phyloP scores from a whole-genome alignment of 805 yeast genomes.

The Wickerhamomyces pijperi region DNA sequence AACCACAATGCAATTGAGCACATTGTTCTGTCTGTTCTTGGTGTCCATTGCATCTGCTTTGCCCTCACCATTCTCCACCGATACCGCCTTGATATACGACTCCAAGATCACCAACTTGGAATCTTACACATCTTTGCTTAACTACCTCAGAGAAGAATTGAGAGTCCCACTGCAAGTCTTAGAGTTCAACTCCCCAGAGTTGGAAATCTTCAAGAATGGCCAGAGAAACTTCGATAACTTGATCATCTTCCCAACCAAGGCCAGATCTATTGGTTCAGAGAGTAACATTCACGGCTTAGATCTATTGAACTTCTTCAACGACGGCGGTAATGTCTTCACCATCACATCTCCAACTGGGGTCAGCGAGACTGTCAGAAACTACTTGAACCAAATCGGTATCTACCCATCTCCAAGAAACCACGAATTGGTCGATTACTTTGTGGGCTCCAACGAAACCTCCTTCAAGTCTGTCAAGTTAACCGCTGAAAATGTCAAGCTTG shows the following conservation, averaged over 20 bases:
- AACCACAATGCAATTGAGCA: background rate
- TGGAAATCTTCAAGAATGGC: conserved; percentile 29
- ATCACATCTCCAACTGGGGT: conserved; percentile 40
- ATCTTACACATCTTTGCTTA: conserved; percentile 8
- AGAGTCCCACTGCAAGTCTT: conserved; percentile 23
- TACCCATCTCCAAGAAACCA: conserved; percentile 71
- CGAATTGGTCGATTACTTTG: conserved; percentile 55
- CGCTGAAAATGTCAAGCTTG: conserved; percentile 7
- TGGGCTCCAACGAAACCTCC: conserved; percentile 16
- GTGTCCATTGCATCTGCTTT: conserved; percentile 4
- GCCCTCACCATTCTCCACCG: conserved; percentile 4
- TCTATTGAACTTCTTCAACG: conserved; percentile 46
- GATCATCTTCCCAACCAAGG: conserved; percentile 47
- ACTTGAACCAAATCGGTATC: conserved; percentile 74
- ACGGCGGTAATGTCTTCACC: conserved; percentile 68
- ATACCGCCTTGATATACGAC: conserved; percentile 13
- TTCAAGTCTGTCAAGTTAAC: conserved; percentile 12
- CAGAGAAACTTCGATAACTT: conserved; percentile 41
- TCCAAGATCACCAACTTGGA: conserved; percentile 14
- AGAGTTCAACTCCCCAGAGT: conserved; percentile 15
- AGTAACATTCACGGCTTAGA: conserved; percentile 30
- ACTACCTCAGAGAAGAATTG: conserved; percentile 13
- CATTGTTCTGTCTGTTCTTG: conserved; percentile 2
- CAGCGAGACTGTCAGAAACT: conserved; percentile 53
- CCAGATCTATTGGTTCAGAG: conserved; percentile 26